A percentile compares a stretch with the other conserved stretches of the same genome.
These are phyloP conservation scores for Erysimum cheiranthoides DNA, from an alignment of 345 rosid species.

Conservation along the genomic window DNA sequence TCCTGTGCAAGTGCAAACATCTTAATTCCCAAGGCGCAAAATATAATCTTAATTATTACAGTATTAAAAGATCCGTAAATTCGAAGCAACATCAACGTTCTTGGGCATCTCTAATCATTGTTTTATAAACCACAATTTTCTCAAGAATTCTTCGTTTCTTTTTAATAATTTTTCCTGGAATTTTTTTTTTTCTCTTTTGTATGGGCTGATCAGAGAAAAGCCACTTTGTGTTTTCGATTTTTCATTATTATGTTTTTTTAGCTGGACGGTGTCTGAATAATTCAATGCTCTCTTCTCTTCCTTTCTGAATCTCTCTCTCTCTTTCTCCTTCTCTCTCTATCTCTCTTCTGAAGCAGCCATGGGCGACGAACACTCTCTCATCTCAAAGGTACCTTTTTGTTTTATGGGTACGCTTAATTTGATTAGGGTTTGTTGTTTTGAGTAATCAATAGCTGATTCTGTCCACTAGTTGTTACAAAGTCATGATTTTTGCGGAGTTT, in stretches of 20 bases:
- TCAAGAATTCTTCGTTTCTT: background rate
- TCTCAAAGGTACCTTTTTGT: conserved; percentile 64
- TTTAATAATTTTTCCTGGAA: conserved; percentile 1
- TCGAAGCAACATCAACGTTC: conserved; percentile 40
- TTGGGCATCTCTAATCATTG: conserved; percentile 43
- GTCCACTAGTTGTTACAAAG: background rate
- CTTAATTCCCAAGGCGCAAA: conserved; percentile 6
- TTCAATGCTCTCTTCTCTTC: conserved; percentile 55
- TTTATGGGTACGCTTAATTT: conserved; percentile 40
- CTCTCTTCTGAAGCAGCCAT: conserved; percentile 45
- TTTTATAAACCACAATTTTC: conserved; percentile 13
- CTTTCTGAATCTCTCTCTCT: conserved; percentile 51
- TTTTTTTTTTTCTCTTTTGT: background rate
- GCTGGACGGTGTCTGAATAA: conserved; percentile 46
- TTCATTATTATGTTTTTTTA: conserved; percentile 38
- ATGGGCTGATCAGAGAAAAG: conserved; percentile 45
- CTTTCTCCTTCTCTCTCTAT: conserved; percentile 43
- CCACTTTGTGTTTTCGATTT: conserved; percentile 36
- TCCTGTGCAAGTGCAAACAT: conserved; percentile 35
- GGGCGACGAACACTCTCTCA: conserved; percentile 81
- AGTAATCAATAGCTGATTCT: background rate
- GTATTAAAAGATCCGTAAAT: conserved; percentile 35
- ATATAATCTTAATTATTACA: conserved; percentile 1
- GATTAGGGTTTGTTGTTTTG: conserved; percentile 37
- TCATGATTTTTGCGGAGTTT: background rate